Base-by-base conservation (phyloP, 2,329 filamentous ascomycete species). In the Phaeophleospora eucalypticola region DNA sequence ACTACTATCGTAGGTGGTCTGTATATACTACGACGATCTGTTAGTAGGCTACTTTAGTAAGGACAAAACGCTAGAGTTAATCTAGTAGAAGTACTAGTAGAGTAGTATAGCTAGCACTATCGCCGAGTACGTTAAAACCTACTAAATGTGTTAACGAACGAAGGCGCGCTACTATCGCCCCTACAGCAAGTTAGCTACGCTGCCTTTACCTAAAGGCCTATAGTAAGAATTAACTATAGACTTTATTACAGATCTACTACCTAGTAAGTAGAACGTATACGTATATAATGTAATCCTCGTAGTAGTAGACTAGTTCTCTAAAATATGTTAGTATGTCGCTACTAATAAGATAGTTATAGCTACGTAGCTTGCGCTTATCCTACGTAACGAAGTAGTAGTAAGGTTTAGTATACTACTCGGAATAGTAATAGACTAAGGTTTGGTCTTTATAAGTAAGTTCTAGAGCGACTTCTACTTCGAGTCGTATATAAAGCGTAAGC, bases 271-370 rank as follows among this genome's bases (percentile, higher is more conserved):
- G 24, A 29, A 29, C 8, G 17, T 14, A 20, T 14, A 29, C 16
- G 32, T 36, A 17, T 58, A 51, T 19, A 27, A 59, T 17, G 17
- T 37, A 4, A 53, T 63, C 16, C 48, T 55, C 19, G 47, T 61
- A 27, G 38, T 63, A 19, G 47, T 58, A 6, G 43, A 58, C 34
- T 4, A 51, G 14, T 54, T 56, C 9, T 52, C 47, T 3, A 64
- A 64, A 38, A 52, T 49, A 40, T 35, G 39, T 1, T 33, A 49
- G 27, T 53, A 50, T 24, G 39, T 57, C 24, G 27, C 41, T 20
- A 34, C 46, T 8, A 37, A 15, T 12, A 42, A 20, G 12, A 45
- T 15, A 39, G 8, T 35, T 14, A 16, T 46, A 27, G 29, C n/a
- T 15, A 2, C 40, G 7, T 42, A 27, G 17, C 19, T 42, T 2